Evolutionary conservation across 768 basidiomycete species (phyloP).

Genomic region (Termitomyces sp.): DNA sequence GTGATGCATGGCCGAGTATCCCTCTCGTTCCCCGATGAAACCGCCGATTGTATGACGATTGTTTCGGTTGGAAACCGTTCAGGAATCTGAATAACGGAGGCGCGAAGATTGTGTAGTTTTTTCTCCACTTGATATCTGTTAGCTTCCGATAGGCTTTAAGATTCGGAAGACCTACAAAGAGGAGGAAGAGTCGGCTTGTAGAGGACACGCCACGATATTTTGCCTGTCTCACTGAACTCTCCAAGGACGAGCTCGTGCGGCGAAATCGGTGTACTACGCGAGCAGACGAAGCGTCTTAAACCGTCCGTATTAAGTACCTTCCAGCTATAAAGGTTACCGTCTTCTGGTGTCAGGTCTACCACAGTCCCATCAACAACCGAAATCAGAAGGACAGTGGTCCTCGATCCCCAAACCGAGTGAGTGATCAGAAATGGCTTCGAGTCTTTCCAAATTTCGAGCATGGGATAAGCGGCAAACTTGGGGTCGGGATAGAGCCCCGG

Average conservation of each 20-base stretch:
- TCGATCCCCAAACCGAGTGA: slow-evolving; percentile 50
- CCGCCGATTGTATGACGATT: slow-evolving; percentile 38
- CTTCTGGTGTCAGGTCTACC: slow-evolving; percentile 35
- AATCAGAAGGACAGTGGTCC: slow-evolving; percentile 44
- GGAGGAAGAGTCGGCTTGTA: slow-evolving; percentile 34
- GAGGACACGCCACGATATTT: slow-evolving; percentile 33
- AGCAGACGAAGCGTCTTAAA: slow-evolving; percentile 34
- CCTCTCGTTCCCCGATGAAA: slow-evolving; percentile 1
- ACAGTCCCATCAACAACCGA: slow-evolving; percentile 34
- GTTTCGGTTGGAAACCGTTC: slow-evolving; percentile 46
- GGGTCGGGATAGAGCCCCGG: slow-evolving; percentile 59
- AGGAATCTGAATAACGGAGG: slow-evolving; percentile 45
- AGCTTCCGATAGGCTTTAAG: background rate
- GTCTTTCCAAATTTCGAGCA: slow-evolving; percentile 20
- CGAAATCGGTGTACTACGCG: slow-evolving; percentile 40
- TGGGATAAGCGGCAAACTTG: slow-evolving; percentile 37
- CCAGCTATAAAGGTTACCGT: slow-evolving; percentile 43
- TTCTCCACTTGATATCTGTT: slow-evolving; percentile 30
- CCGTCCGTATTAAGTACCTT: slow-evolving; percentile 47
- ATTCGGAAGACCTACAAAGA: slow-evolving; percentile 29
- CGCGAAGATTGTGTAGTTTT: slow-evolving; percentile 34
- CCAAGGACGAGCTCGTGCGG: slow-evolving; percentile 50
- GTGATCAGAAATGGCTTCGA: slow-evolving; percentile 29
- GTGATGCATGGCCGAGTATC: slow-evolving; percentile 43
- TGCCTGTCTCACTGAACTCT: slow-evolving; percentile 20